A percentile compares a stretch with the other conserved stretches of the same genome.
phyloP scores from a whole-genome alignment of 2,329 filamentous ascomycete species.

The Cladosporium sp. region DNA sequence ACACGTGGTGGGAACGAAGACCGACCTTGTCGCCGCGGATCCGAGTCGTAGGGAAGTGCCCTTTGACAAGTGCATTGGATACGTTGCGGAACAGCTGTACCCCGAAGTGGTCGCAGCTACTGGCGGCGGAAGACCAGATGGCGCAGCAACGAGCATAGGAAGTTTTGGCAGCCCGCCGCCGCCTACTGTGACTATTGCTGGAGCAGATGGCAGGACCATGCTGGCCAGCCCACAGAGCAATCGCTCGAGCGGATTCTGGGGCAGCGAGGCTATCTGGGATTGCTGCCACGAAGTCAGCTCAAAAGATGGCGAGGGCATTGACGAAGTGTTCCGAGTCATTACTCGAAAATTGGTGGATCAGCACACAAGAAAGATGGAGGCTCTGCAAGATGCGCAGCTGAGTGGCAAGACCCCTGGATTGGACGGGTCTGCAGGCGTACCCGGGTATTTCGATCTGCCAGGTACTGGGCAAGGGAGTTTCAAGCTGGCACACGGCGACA shows the following conservation, averaged over 20 bases:
- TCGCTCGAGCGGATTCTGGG: conserved; percentile 76
- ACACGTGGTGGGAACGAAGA: conserved; percentile 93
- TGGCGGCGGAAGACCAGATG: conserved; percentile 20
- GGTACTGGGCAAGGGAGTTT: conserved; percentile 59
- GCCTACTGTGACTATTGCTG: conserved; percentile 1
- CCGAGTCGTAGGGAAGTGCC: conserved; percentile 78
- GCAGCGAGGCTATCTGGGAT: conserved; percentile 83
- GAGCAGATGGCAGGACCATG: conserved; percentile 6
- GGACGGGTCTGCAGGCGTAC: conserved; percentile 34
- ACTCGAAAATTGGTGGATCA: conserved; percentile 83
- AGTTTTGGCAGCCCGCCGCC: conserved; percentile 10
- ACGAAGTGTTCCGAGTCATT: conserved; percentile 91
- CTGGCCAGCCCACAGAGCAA: conserved; percentile 43
- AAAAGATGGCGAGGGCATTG: conserved; percentile 90
- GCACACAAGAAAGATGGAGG: conserved; percentile 55
- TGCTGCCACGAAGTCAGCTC: conserved; percentile 96
- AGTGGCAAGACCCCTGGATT: conserved; percentile 48
- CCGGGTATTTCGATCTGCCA: conserved; percentile 51
- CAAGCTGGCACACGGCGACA: conserved; percentile 58
- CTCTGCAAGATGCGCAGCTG: conserved; percentile 39
- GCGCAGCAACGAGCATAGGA: conserved; percentile 13
- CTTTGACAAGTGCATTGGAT: conserved; percentile 93
- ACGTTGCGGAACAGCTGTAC: conserved; percentile 87
- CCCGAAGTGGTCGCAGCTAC: conserved; percentile 51
- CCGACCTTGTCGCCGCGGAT: conserved; percentile 84